A percentile compares a stretch with the other conserved stretches of the same genome.
Conservation (phyloP, 495 filamentous ascomycete genomes). For the Parachaetomium inaequale region DNA sequence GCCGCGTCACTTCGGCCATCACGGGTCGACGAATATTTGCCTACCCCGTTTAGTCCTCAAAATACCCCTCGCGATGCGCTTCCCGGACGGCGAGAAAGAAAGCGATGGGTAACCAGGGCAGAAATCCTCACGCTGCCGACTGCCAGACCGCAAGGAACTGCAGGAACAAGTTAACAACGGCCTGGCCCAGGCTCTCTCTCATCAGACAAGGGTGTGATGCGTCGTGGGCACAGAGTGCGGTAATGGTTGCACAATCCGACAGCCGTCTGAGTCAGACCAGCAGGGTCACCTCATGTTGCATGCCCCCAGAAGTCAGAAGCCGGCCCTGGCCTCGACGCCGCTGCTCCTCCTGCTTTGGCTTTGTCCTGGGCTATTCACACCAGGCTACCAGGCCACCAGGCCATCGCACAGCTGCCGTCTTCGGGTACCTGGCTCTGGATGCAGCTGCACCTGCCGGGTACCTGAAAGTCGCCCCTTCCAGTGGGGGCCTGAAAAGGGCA, state of each 20-base stretch:
- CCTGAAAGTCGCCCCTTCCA: conserved; percentile 13
- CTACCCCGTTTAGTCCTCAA: too few relatives aligned
- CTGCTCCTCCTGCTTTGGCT: not conserved
- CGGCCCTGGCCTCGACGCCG: not conserved
- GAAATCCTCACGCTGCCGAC: too few relatives aligned
- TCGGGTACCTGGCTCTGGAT: conserved; percentile 23
- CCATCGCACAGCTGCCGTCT: not conserved
- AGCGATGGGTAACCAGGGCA: too few relatives aligned
- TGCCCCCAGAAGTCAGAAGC: not conserved
- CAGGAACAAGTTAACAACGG: not conserved
- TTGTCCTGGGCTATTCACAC: not conserved
- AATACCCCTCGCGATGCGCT: too few relatives aligned
- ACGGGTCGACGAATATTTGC: too few relatives aligned
- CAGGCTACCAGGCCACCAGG: not conserved
- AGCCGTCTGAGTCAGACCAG: not conserved
- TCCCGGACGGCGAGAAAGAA: too few relatives aligned
- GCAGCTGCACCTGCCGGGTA: conserved; percentile 20
- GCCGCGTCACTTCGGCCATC: too few relatives aligned
- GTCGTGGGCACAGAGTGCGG: not conserved
- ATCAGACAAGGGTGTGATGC: not conserved
- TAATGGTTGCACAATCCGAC: not conserved
- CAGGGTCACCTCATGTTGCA: not conserved
- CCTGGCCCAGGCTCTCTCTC: not conserved
- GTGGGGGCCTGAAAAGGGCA: not conserved
- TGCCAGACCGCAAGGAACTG: too few relatives aligned